These are phyloP conservation scores for Russula olivacea DNA, from an alignment of 768 basidiomycete genomes.

Conservation along the genomic window DNA sequence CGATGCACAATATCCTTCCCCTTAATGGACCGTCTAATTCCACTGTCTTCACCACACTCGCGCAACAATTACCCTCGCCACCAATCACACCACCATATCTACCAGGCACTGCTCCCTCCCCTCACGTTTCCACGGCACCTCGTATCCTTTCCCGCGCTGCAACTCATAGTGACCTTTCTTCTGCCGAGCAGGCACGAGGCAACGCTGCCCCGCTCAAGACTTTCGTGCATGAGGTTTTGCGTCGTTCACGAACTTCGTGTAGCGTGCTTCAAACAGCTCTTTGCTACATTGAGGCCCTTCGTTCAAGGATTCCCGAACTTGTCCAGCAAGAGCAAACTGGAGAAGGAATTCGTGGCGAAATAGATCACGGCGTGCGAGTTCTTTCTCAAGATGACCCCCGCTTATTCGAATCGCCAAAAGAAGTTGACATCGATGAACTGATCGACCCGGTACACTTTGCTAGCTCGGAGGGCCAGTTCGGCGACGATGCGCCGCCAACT, in stretches of 20 bases:
- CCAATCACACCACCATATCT: constrained; percentile 45
- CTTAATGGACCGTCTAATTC: constrained; percentile 27
- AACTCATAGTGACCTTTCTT: constrained; percentile 28
- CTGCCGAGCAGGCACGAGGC: constrained; percentile 25
- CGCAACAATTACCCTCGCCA: constrained; percentile 48
- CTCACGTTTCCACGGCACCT: constrained; percentile 30
- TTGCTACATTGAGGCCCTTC: constrained; percentile 83
- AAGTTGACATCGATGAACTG: constrained; percentile 29
- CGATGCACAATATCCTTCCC: constrained; percentile 26
- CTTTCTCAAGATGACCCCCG: constrained; percentile 35
- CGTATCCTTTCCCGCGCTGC: constrained; percentile 25
- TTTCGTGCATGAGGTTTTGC: constrained; percentile 85
- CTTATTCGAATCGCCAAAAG: constrained; percentile 35
- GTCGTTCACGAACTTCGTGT: constrained; percentile 79
- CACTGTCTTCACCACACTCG: constrained; percentile 28
- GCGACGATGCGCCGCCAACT: constrained; percentile 13
- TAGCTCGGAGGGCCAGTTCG: constrained; percentile 1
- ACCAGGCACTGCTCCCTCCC: constrained; percentile 30
- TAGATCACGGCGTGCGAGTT: constrained; percentile 41
- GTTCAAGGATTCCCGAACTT: constrained; percentile 60
- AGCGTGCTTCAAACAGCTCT: constrained; percentile 81
- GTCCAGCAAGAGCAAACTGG: constrained; percentile 45
- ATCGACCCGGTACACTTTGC: constrained; percentile 13
- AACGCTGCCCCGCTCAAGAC: constrained; percentile 56
- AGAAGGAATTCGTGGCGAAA: constrained; percentile 38